A percentile compares a stretch with the other conserved stretches of the same genome.
These are phyloP conservation scores for Cocos nucifera DNA, from an alignment of 176 grass and related monocot genomes.

Conservation along the genomic window DNA sequence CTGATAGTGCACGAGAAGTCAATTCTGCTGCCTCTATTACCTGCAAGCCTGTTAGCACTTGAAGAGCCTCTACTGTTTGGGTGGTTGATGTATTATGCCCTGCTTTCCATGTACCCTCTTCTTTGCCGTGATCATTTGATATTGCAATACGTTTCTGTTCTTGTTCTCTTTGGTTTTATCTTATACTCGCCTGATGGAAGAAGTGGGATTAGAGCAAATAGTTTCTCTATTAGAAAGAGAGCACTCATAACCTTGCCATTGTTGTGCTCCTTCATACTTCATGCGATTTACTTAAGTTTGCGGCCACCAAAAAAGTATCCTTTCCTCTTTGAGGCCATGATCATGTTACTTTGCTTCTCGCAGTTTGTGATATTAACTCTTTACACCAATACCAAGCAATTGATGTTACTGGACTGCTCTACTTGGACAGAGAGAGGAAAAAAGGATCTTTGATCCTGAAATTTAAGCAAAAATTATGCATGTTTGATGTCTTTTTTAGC, in stretches of 20 bases:
- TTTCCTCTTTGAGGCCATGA: slow-evolving; percentile 78
- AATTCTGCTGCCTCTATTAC: slow-evolving; percentile 91
- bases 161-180: slow-evolving; percentile 66
- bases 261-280: slow-evolving; percentile 37
- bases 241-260: slow-evolving; percentile 40
- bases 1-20: slow-evolving; percentile 96
- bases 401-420: slow-evolving; percentile 38
- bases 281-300: slow-evolving; percentile 52
- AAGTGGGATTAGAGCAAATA: slow-evolving; percentile 9
- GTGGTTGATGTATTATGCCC: slow-evolving; percentile 67
- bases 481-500: too few relatives aligned
- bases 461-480: too few relatives aligned
- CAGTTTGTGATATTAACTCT: slow-evolving; percentile 60
- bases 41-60: slow-evolving; percentile 69
- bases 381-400: slow-evolving; percentile 82
- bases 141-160: slow-evolving; percentile 65
- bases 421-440: slow-evolving; percentile 30
- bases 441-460: too few relatives aligned
- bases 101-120: slow-evolving; percentile 86
- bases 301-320: slow-evolving; percentile 74
- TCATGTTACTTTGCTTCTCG: slow-evolving; percentile 78
- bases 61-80: slow-evolving; percentile 63
- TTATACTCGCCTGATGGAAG: slow-evolving; percentile 46
- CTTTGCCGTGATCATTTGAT: slow-evolving; percentile 64
- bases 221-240: slow-evolving; percentile 24